Conservation (phyloP, 1,139 yeast genomes). For the Pichia sp. region DNA sequence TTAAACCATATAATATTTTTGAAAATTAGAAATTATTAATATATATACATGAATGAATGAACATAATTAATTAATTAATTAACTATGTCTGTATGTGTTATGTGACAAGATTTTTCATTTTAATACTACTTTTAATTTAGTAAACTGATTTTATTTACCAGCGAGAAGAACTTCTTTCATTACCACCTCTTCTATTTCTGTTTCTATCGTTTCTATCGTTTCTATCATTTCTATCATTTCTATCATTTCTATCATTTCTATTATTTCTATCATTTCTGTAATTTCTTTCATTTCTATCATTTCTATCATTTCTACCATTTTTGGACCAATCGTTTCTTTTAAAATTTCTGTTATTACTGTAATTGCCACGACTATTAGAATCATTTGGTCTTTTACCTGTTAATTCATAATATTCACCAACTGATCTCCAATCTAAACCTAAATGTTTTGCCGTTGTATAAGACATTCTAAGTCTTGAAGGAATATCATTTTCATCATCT, state of each 20-base stretch:
- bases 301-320: conserved; percentile 6
- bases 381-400: conserved; percentile 13
- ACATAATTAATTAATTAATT: too few relatives aligned
- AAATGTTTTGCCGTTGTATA: conserved; percentile 13
- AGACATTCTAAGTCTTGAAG: conserved; percentile 9
- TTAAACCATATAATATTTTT: too few relatives aligned
- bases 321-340: conserved; percentile 15
- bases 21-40: too few relatives aligned
- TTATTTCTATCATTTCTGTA: conserved; percentile 2
- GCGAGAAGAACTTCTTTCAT: conserved; percentile 4
- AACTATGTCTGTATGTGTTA: too few relatives aligned
- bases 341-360: conserved; percentile 14
- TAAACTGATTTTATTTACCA: conserved; percentile 2
- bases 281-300: conserved; percentile 11
- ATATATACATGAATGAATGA: too few relatives aligned
- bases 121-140: too few relatives aligned
- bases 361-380: conserved; percentile 11
- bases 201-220: background rate
- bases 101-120: too few relatives aligned
- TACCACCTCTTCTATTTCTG: background rate
- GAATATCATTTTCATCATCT: conserved; percentile 2
- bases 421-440: conserved; percentile 12
- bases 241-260: conserved; percentile 7
- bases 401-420: conserved; percentile 15
- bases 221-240: conserved; percentile 3